Percentiles rank a stretch among this genome's conserved stretches.
phyloP scores from a whole-genome alignment of 1,284 basidiomycete genomes.

The Hymenochaete sp. region DNA sequence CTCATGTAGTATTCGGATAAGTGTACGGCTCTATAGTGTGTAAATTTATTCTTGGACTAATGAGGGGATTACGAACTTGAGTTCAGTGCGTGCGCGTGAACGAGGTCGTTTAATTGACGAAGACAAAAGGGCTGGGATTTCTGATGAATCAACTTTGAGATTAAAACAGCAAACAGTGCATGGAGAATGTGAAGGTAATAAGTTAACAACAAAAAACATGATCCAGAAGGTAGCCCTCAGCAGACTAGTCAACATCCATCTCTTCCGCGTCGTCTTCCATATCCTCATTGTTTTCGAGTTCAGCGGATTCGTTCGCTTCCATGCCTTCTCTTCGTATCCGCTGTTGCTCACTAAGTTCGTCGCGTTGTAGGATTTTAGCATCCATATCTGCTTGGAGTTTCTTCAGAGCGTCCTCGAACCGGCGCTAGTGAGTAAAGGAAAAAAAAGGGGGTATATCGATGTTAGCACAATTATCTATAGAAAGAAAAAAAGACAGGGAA shows the following conservation, averaged over 20 bases:
- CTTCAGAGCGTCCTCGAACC: conserved; percentile 87
- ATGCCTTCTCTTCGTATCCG: conserved; percentile 55
- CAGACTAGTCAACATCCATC: conserved; percentile 7
- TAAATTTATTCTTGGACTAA: too few relatives aligned
- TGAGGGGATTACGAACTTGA: too few relatives aligned
- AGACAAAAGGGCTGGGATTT: too few relatives aligned
- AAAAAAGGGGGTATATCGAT: conserved; percentile 9
- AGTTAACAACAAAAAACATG: too few relatives aligned
- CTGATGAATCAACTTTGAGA: too few relatives aligned
- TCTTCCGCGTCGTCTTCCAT: conserved; percentile 34
- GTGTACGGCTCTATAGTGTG: too few relatives aligned
- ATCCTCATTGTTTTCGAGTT: conserved; percentile 37
- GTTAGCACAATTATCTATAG: not conserved
- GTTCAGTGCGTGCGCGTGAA: too few relatives aligned
- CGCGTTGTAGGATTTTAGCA: conserved; percentile 74
- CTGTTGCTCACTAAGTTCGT: conserved; percentile 66
- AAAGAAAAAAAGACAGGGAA: conserved; percentile 8
- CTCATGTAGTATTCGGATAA: too few relatives aligned
- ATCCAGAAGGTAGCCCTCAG: too few relatives aligned
- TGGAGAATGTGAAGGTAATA: too few relatives aligned
- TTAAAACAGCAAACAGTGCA: too few relatives aligned
- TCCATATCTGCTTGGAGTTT: conserved; percentile 83
- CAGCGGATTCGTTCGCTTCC: conserved; percentile 36
- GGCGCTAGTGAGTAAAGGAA: conserved; percentile 48
- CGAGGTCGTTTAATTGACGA: too few relatives aligned